Evolutionary conservation across 768 basidiomycete species (phyloP), one percentile per base, ranked within the genome.

Genomic region (Termitomyces sp.): DNA sequence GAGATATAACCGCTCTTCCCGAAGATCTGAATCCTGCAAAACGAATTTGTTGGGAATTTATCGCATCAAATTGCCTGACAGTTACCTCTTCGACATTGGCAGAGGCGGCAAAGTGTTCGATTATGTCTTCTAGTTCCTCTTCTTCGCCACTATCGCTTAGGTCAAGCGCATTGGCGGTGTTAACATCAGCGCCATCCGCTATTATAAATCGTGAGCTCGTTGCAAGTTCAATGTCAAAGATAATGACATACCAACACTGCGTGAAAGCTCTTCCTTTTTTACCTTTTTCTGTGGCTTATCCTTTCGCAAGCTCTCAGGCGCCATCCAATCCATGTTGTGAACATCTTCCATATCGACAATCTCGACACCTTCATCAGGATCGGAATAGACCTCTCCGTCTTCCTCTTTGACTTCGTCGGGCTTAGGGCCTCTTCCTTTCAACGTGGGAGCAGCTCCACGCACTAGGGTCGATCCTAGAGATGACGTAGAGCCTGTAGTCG

Each of bases 341-440:
- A 94, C 84, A 59, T 87, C 79, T 33, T 87, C 85, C 83, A 94
- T 88, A 66, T 94, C 92, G 43, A 94, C 77, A 55, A 93, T 91
- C 73, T 93, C 89, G 28, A 93, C 88, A 12, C 89, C 91, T 56
- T 92, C 89, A 65, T 93, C 92, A 13, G 90, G 89, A 60, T 94
- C 92, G 18, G 92, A 94, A 71, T 93, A 93, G 20, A 79, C 78
- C 60, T 92, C 91, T 6, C 76, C 84, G 18, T 88, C 84, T 18
- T 80, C 69, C 26, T 65, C 61, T 62, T 71, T 72, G 41, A 59
- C 61, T 55, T 69, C 71, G 49, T 71, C 69, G 23, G 66, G 70
- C 59, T 68, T 76, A 60, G 61, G 36, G 36, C 67, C 67, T 32
- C 60, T 79, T 46, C 75, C 76, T 64, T 79, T 82, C 50, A 86